Conservation (phyloP, 371 early-diverging fungal genomes). For the Rhizopus stolonifer region DNA sequence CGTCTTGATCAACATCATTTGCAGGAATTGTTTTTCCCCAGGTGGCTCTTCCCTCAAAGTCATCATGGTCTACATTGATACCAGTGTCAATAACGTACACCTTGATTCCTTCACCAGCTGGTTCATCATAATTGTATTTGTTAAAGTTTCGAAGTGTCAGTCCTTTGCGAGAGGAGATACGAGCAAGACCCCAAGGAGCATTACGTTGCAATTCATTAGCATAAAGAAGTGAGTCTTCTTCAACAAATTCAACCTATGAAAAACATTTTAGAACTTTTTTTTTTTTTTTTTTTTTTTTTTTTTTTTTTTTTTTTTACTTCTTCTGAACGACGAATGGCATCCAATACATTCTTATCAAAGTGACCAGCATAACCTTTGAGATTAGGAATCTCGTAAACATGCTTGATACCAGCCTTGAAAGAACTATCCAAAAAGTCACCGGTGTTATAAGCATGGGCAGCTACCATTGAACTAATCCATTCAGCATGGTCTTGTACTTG, state of each 20-base stretch:
- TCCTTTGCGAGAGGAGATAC: constrained; percentile 76
- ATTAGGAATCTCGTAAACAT: constrained; percentile 70
- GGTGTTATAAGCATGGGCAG: constrained; percentile 13
- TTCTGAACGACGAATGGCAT: constrained; percentile 63
- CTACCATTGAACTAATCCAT: constrained; percentile 35
- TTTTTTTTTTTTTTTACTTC: constrained; percentile 35
- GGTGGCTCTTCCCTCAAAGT: constrained; percentile 68
- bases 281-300: neutral
- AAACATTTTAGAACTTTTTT: too few species aligned
- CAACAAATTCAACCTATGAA: constrained; percentile 79
- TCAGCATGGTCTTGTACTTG: constrained; percentile 31
- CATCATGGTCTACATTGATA: constrained; percentile 56
- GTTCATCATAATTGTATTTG: constrained; percentile 61
- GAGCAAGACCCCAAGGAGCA: constrained; percentile 92
- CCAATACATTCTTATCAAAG: constrained; percentile 65
- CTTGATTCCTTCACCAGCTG: constrained; percentile 59
- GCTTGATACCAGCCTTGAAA: constrained; percentile 56
- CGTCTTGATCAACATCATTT: constrained; percentile 49
- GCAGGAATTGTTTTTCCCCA: constrained; percentile 55
- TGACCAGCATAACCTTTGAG: constrained; percentile 83
- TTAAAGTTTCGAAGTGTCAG: constrained; percentile 68
- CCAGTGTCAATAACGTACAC: constrained; percentile 64
- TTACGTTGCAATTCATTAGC: constrained; percentile 65
- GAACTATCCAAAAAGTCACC: constrained; percentile 24
- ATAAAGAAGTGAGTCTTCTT: constrained; percentile 83